Base-by-base conservation (phyloP, 2,329 filamentous ascomycete species). In the Epichloe sylvatica region DNA sequence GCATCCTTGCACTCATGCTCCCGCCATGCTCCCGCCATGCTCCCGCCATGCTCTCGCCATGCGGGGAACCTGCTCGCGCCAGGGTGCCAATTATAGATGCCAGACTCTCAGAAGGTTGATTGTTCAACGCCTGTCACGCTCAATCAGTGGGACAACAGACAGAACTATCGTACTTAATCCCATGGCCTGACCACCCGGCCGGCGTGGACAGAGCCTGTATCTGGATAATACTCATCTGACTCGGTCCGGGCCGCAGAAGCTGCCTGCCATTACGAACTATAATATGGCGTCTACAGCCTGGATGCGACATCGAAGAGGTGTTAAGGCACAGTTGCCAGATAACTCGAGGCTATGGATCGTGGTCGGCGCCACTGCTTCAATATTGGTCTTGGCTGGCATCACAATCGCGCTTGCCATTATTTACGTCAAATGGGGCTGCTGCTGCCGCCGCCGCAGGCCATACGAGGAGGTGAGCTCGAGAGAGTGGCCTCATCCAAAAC, bases 401-500 rank as follows among this genome's bases (percentile, higher is more conserved):
- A 37, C 21, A 4, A 37, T 21, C 23, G 33, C n/a, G 5, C 1
- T 43, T 11, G 2, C 43, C n/a, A 8, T 49, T 15, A n/a, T 21
- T 0, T 8, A 43, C 21, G 3, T 44, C 15, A 43, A n/a, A 21
- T 49, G 40, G 21, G 25, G 46, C 19, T n/a, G 37, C 30, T 38
- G 17, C 7, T 5, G 21, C 21, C 21, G 12, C 30, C 37, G 17
- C 6, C 7, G 17, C 17, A 42, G 33, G 13, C 21, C 49, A 12
- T 50, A 50, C 34, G 9, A 17, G 5, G 17, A 42, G 25, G 19
- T 43, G 21, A 35, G 46, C 21, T 55, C 47, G 21, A 42, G 49
- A 1, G 44, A 47, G 17, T 50, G 37, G 39, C 33, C 39, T 12
- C 36, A 19, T 4, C 25, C 49, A 12, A 35, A 21, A 15, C 4